phyloP scores from a whole-genome alignment of 805 yeast genomes.

The Naumovozyma dairenensis region DNA sequence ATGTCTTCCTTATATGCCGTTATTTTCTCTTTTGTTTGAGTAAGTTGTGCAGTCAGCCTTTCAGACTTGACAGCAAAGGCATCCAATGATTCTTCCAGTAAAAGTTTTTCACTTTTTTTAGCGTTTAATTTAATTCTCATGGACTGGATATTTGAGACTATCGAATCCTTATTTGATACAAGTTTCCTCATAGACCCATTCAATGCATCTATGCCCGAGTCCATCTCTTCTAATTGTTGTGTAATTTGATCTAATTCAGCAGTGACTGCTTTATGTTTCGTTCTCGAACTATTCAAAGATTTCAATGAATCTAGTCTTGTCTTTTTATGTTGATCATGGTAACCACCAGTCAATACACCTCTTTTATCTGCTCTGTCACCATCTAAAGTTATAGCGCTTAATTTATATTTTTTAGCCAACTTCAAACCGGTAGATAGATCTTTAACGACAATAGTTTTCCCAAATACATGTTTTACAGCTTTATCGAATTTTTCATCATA shows the following conservation, averaged over 20 bases:
- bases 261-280: conserved; percentile 13
- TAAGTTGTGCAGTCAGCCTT: conserved; percentile 29
- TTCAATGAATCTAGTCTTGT: conserved; percentile 67
- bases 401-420: conserved; percentile 46
- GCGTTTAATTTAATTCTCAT: conserved; percentile 35
- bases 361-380: conserved; percentile 82
- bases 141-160: conserved; percentile 35
- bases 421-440: conserved; percentile 60
- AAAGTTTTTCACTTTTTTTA: conserved; percentile 33
- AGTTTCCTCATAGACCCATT: conserved; percentile 36
- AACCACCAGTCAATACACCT: conserved; percentile 88
- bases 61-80: conserved; percentile 30
- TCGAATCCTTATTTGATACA: conserved; percentile 34
- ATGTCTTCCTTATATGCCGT: conserved; percentile 41
- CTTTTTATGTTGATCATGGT: conserved; percentile 48
- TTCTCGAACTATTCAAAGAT: conserved; percentile 40
- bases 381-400: conserved; percentile 78
- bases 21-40: conserved; percentile 32
- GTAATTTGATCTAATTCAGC: conserved; percentile 36
- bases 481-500: conserved; percentile 45
- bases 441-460: conserved; percentile 66
- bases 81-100: conserved; percentile 36
- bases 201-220: conserved; percentile 41
- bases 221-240: conserved; percentile 35
- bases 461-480: conserved; percentile 74